Percentiles rank a stretch among this genome's conserved stretches.
These are phyloP conservation scores for Nidularia pulvinata DNA, from an alignment of 768 basidiomycete genomes.

Conservation along the genomic window DNA sequence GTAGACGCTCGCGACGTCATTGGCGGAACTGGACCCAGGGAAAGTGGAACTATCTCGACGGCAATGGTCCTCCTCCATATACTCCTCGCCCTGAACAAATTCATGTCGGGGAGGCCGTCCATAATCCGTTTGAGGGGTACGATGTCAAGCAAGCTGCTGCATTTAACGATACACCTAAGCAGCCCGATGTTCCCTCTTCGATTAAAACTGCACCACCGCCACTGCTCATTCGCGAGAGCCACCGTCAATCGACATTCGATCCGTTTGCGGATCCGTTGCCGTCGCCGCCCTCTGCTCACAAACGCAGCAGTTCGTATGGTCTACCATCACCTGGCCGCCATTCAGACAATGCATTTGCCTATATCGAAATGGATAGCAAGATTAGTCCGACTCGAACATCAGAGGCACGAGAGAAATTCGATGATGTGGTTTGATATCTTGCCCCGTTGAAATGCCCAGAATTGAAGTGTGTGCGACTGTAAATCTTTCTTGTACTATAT, in stretches of 20 bases:
- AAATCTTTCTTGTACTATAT: too few species aligned
- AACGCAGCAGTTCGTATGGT: not conserved
- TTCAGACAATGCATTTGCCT: too few species aligned
- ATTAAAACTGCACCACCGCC: constrained; percentile 4
- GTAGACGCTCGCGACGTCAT: constrained; percentile 10
- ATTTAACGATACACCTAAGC: not conserved
- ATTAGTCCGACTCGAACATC: too few species aligned
- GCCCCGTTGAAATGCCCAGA: too few species aligned
- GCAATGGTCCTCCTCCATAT: not conserved
- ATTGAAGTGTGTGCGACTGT: too few species aligned
- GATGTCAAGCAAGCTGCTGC: not conserved
- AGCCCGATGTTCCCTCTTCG: not conserved
- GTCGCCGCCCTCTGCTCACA: not conserved
- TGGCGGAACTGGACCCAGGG: constrained; percentile 4
- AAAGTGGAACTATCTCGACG: constrained; percentile 3
- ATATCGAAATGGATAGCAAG: too few species aligned
- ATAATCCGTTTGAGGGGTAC: not conserved
- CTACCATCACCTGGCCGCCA: too few species aligned
- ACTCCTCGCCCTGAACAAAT: not conserved
- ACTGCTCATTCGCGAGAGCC: constrained; percentile 6
- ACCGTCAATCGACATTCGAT: constrained; percentile 3
- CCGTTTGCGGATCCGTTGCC: constrained; percentile 2
- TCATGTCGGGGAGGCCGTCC: not conserved
- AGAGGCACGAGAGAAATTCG: too few species aligned
- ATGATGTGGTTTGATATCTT: too few species aligned